These are phyloP conservation scores for Magnusiomyces tetraspermus DNA, from an alignment of 1,139 yeast species.

Conservation along the genomic window DNA sequence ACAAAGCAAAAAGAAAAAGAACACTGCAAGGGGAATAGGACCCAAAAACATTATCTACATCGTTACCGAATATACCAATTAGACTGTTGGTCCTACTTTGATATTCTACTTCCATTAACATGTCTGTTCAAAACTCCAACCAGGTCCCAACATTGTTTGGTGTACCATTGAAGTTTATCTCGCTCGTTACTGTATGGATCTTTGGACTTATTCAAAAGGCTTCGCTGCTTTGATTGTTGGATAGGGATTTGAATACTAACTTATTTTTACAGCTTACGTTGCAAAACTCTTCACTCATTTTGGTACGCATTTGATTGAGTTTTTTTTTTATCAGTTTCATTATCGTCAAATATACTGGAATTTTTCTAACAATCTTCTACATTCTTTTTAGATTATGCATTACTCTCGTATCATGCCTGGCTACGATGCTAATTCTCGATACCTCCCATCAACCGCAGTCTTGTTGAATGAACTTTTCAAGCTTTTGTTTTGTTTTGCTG, in stretches of 20 bases:
- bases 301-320: constrained; percentile 23
- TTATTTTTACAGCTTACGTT: constrained; percentile 23
- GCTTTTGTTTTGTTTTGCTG: constrained; percentile 27
- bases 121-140: not conserved
- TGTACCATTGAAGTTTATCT: constrained; percentile 27
- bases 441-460: constrained; percentile 37
- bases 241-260: constrained; percentile 1
- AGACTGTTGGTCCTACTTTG: too few relatives aligned
- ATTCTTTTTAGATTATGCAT: constrained; percentile 29
- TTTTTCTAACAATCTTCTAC: not conserved
- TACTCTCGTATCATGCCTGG: constrained; percentile 38
- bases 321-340: not conserved
- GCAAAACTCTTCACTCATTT: constrained; percentile 32
- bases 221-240: not conserved
- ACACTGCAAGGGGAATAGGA: not conserved
- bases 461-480: constrained; percentile 36
- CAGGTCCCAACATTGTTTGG: constrained; percentile 19
- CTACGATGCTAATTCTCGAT: constrained; percentile 26
- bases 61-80: not conserved
- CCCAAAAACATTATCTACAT: not conserved
- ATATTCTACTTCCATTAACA: not conserved
- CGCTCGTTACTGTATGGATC: constrained; percentile 25
- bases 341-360: not conserved
- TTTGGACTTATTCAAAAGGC: not conserved
- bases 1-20: not conserved